Conservation (phyloP, 1,139 yeast genomes). For the Diutina neorugosa region DNA sequence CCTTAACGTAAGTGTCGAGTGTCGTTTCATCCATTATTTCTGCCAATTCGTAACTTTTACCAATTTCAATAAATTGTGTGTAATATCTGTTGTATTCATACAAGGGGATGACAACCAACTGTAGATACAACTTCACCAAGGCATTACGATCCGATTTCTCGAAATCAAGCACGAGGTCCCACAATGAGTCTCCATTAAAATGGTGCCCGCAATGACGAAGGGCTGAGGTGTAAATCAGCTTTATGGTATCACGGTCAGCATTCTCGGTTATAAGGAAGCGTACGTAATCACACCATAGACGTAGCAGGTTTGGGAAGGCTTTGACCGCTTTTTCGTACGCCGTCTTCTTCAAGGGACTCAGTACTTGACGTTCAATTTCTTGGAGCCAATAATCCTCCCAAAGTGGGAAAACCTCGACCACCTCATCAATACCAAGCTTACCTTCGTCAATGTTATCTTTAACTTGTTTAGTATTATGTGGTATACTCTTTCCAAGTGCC, state of each 20-base stretch:
- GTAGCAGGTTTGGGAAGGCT: not conserved
- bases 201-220: not conserved
- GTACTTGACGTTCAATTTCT: not conserved
- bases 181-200: not conserved
- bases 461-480: not conserved
- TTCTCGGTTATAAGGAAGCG: not conserved
- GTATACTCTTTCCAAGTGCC: not conserved
- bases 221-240: not conserved
- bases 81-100: conserved; percentile 62
- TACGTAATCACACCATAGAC: not conserved
- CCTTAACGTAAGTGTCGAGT: conserved; percentile 12
- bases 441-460: not conserved
- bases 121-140: conserved; percentile 25
- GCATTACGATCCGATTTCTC: conserved; percentile 6
- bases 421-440: not conserved
- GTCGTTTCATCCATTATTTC: conserved; percentile 17
- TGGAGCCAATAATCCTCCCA: not conserved
- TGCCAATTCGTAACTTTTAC: conserved; percentile 19
- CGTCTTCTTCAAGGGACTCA: not conserved
- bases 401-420: not conserved
- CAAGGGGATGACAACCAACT: conserved; percentile 41
- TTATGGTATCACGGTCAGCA: not conserved
- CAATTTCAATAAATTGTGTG: conserved; percentile 34
- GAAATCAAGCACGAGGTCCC: conserved; percentile 23
- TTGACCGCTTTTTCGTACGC: not conserved